phyloP scores from a whole-genome alignment of 768 basidiomycete genomes.

The Psilocybe cyanescens region DNA sequence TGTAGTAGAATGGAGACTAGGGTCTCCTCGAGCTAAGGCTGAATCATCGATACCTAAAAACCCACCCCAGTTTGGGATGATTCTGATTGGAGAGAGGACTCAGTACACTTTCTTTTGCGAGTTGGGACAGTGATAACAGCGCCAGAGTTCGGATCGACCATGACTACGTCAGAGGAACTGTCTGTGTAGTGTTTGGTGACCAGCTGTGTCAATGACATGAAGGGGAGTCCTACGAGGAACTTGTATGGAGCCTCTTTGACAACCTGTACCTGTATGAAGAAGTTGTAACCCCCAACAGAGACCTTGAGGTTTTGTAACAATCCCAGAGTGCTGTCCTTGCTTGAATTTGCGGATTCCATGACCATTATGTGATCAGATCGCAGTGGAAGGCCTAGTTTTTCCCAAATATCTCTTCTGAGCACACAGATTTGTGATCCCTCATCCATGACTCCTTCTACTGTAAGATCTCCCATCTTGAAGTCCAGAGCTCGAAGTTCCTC shows the following conservation, averaged over 20 bases:
- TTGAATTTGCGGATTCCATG: slow-evolving; percentile 26
- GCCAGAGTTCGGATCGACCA: slow-evolving; percentile 20
- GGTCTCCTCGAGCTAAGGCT: not conserved
- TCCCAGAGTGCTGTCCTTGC: slow-evolving; percentile 16
- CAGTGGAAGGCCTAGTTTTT: slow-evolving; percentile 12
- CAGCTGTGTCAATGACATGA: slow-evolving; percentile 18
- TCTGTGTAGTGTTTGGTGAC: slow-evolving; percentile 6
- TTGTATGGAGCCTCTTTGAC: slow-evolving; percentile 23
- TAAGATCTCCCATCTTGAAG: slow-evolving; percentile 9
- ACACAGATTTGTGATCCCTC: slow-evolving; percentile 21
- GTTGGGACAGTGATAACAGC: slow-evolving; percentile 16
- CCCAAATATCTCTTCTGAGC: slow-evolving; percentile 18
- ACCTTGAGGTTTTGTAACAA: slow-evolving; percentile 19
- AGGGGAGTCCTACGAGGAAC: slow-evolving; percentile 25
- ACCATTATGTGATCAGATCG: slow-evolving; percentile 17
- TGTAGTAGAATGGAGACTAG: not conserved
- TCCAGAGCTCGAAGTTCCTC: slow-evolving; percentile 19
- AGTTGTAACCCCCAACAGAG: slow-evolving; percentile 12
- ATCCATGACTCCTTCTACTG: slow-evolving; percentile 18
- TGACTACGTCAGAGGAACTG: slow-evolving; percentile 8
- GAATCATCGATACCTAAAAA: slow-evolving; percentile 19
- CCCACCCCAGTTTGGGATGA: not conserved
- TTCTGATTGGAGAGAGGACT: not conserved
- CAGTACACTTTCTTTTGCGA: not conserved
- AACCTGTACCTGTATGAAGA: slow-evolving; percentile 27